Base-by-base conservation (phyloP, 176 grass and related monocot species). In the Stipa capillata region DNA sequence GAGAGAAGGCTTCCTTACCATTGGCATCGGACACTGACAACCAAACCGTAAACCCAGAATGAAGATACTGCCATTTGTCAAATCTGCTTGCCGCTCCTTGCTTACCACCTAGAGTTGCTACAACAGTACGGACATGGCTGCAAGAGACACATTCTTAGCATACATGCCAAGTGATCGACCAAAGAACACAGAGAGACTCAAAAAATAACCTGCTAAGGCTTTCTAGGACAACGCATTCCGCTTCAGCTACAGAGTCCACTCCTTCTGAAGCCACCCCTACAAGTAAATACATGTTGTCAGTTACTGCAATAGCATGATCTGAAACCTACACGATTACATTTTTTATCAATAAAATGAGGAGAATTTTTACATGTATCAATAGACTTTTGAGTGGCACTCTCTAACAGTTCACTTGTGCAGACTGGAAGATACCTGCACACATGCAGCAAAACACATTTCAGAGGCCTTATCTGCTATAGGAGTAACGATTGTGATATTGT, bases 41-140 rank as follows among this genome's bases (percentile, higher is more conserved):
- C 95, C 95, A 98, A 25, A 98, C 80, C 6, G 95, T 90, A 66
- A 98, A 92, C 17, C 95, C 95, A 0, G 87, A 80, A 76, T 98
- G 80, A 63, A 98, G 87, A 80, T 98, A 73, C 76, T 72, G 87
- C 95, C 95, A 94, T 48, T 57, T 93, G 73, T 98, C 92, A 35
- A 85, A 88, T 80, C 90, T 90, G 69, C 92, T 94, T 1, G 96
- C 87, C 64, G 92, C 92, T 85, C 96, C 96, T 84, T 93, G 88
- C 76, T 91, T 84, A 15, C 90, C 92, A 13, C 96, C 96, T 15
- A 94, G 63, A 21, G 96, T 98, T 3, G 89, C 92, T 57, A 98
- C 89, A 20, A 94, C 92, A 6, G 83, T 82, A 48, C 92, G 88
- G 56, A 86, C 96, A 86, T 98, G 96, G 36, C 96, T 98, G 78